Evolutionary conservation across 2,329 filamentous ascomycete species (phyloP), one percentile per base, ranked within the genome.

Genomic region (Cytospora paraplurivora): DNA sequence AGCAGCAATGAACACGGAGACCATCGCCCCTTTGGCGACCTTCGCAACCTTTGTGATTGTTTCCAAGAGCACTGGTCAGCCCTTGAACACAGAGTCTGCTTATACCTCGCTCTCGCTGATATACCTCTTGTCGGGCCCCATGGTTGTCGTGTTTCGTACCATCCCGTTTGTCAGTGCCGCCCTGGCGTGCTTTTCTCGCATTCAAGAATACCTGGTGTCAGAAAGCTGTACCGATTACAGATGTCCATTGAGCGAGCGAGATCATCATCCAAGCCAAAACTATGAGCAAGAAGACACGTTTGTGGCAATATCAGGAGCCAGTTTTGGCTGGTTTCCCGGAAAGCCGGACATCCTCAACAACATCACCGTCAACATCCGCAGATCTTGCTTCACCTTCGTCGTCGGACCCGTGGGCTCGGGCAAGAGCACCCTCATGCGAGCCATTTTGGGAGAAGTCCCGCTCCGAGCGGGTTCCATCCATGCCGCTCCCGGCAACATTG

Each of bases 71-170:
- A 69, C 66, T 34, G 69, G 70, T 27, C 62, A 65, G 54, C 67
- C 65, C 68, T 27, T 62, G 19, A 50, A 62, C 54, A 62, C 44
- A 12, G 53, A 17, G 19, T 49, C 53, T 32, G 70, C 71, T 32
- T 73, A 70, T 50, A 71, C 71, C 13, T 67, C 67, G 5, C 63
- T 73, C 13, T 72, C 71, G 13, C 58, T 73, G 11, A 70, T 72
- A 33, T 67, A 66, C 6, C 56, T 73, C 7, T 56, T 73, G 21
- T 50, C 67, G 15, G 38, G 52, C 13, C 72, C 72, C 1, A 68
- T 72, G 64, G 68, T 67, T 33, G 64, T 56, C 4, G 19, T 72
- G 7, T 56, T 72, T 8, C 55, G 59, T 27, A 64, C 70, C 3
- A 68, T 73, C 56, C 71, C 71, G 4, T 44, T 59, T 44, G 11